phyloP scores from a whole-genome alignment of 441 rosid species.

The Croton laevigatus region DNA sequence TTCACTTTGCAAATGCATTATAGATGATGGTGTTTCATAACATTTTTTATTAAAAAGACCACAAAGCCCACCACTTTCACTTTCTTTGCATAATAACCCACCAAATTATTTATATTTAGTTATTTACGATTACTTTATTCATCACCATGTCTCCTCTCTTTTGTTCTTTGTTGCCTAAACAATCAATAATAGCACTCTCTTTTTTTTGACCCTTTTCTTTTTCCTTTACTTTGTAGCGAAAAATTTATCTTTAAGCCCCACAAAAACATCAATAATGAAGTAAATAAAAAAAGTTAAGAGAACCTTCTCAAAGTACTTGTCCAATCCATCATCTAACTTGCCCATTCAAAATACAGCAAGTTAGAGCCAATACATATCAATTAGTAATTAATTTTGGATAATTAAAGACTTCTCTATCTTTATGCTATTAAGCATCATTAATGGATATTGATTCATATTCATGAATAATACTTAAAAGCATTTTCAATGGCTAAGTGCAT shows the following conservation, averaged over 20 bases:
- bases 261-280: not conserved
- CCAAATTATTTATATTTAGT: constrained; percentile 21
- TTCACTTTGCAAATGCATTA: not conserved
- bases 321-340: too few species aligned
- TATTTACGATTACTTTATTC: not conserved
- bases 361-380: too few species aligned
- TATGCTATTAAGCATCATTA: too few species aligned
- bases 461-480: too few species aligned
- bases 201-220: not conserved
- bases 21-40: constrained; percentile 4
- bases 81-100: constrained; percentile 8
- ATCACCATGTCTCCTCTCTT: constrained; percentile 17
- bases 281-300: not conserved
- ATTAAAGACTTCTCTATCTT: too few species aligned
- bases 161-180: constrained; percentile 20
- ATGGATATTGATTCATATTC: too few species aligned
- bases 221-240: too few species aligned
- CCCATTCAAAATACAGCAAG: too few species aligned
- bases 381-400: too few species aligned
- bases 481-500: too few species aligned
- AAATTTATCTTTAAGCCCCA: not conserved
- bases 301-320: too few species aligned
- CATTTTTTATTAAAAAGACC: not conserved
- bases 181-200: constrained; percentile 14
- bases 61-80: not conserved